A percentile compares a stretch with the other conserved stretches of the same genome.
Evolutionary conservation across 192 early-diverging fungal genomes (phyloP).

Genomic region (Bifiguratus adelaidae): DNA sequence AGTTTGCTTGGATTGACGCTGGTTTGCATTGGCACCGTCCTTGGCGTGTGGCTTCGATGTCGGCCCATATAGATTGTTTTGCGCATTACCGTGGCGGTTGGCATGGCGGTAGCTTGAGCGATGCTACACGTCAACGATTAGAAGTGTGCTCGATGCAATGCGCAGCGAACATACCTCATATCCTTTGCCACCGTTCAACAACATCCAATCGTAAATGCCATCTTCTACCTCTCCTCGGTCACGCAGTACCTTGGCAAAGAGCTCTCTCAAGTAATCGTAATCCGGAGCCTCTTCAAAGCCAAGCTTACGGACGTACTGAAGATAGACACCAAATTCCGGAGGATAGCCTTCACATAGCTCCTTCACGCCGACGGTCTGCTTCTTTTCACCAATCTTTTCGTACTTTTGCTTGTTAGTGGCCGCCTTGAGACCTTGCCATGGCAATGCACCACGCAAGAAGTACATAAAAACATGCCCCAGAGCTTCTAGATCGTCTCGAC

Average conservation of each 20-base stretch:
- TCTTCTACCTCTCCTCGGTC: conserved; percentile 69
- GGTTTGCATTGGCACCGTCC: too few species aligned
- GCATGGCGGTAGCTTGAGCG: too few species aligned
- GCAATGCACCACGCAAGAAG: conserved; percentile 61
- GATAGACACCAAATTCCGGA: conserved; percentile 60
- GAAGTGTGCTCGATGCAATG: too few species aligned
- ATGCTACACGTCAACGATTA: too few species aligned
- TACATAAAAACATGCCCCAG: conserved; percentile 81
- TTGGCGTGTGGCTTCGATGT: too few species aligned
- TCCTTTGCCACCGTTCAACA: conserved; percentile 36
- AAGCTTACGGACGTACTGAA: conserved; percentile 58
- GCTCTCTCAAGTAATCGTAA: conserved; percentile 57
- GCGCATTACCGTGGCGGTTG: too few species aligned
- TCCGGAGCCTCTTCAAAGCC: conserved; percentile 75
- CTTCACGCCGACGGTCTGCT: conserved; percentile 52
- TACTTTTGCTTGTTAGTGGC: conserved; percentile 77
- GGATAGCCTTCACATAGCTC: conserved; percentile 69
- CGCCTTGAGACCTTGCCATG: conserved; percentile 79
- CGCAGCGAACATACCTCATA: too few species aligned
- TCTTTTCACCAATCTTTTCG: conserved; percentile 78
- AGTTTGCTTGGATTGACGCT: too few species aligned
- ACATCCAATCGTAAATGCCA: conserved; percentile 90
- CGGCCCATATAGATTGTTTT: too few species aligned
- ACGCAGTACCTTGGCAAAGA: conserved; percentile 63
- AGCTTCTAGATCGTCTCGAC: conserved; percentile 79